Conservation (phyloP, 495 filamentous ascomycete species). For the Filosporella fistucella region DNA sequence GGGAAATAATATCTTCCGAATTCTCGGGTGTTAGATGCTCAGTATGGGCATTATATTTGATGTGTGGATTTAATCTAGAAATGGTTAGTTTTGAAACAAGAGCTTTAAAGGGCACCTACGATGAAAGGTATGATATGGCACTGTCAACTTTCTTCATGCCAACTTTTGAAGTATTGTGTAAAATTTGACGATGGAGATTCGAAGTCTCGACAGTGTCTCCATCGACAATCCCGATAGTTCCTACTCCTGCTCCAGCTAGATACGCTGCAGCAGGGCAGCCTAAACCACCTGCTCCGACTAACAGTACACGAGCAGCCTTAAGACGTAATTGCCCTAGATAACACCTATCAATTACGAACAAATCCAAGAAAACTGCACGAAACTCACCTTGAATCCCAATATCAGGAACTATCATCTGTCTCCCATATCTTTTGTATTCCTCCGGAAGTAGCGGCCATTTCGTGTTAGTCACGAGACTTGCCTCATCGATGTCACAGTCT, state of each 20-base stretch:
- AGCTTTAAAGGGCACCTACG: slow-evolving; percentile 38
- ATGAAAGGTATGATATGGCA: slow-evolving; percentile 59
- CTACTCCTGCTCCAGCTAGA: slow-evolving; percentile 81
- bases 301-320: slow-evolving; percentile 63
- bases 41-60: slow-evolving; percentile 55
- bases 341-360: slow-evolving; percentile 2
- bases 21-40: slow-evolving; percentile 59
- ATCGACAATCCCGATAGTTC: slow-evolving; percentile 79
- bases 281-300: slow-evolving; percentile 89
- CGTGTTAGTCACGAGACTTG: slow-evolving; percentile 12
- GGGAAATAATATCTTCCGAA: slow-evolving; percentile 55
- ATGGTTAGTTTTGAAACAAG: background rate
- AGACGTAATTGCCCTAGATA: slow-evolving; percentile 71
- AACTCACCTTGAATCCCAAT: slow-evolving; percentile 68
- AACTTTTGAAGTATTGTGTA: slow-evolving; percentile 65
- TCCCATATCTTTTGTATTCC: slow-evolving; percentile 82
- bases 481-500: slow-evolving; percentile 2
- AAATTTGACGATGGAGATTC: slow-evolving; percentile 90
- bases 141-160: slow-evolving; percentile 81
- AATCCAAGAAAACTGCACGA: background rate
- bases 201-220: slow-evolving; percentile 83
- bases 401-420: slow-evolving; percentile 87
- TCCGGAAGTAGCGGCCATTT: slow-evolving; percentile 59
- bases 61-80: slow-evolving; percentile 54
- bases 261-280: slow-evolving; percentile 91